Base-by-base conservation (phyloP, 805 yeast species). In the Zygotorulaspora florentina region DNA sequence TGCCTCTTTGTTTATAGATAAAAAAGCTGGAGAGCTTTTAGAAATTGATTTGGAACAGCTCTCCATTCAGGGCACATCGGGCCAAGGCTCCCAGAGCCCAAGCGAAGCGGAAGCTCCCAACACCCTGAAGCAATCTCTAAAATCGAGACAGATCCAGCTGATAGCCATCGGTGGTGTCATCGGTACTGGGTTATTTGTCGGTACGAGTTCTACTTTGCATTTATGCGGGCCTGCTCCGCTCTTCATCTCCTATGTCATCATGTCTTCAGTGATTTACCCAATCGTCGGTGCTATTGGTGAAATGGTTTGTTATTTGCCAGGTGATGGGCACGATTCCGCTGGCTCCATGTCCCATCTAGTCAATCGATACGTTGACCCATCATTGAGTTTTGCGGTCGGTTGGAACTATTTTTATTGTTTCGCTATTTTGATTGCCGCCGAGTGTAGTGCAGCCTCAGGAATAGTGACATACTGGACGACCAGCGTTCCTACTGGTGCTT, bases 91-190 rank as follows among this genome's bases (percentile, higher is more conserved):
- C 17, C 13, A 37, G 23, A 30, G 27, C 13, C 20, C 23, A 12
- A 12, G 34, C 12, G 23, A 34, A 30, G 12, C 13, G 13, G 18
- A 34, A 7, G 37, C 26, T 12, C 28, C 34, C 12, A 34, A 31
- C 8, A 28, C 39, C 13, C 35, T 54, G 8, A 40, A 59, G 34
- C 55, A 61, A 44, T 65, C 64, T 37, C 34, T 49, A 42, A 79
- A 77, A 55, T 75, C 78, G 35, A 74, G 91, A 61, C 93, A 87
- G 61, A 70, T 87, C 53, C 87, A 85, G 54, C 75, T 86, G 79
- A 85, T 86, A 69, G 89, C 93, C 41, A 72, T 86, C 50, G 93
- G 91, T 54, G 90, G 91, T 35, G 76, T 85, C 48, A 85, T 87
- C 54, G 96, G 95, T 56, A 83, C 91, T 8, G 95, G 93, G 59